Base-by-base conservation (phyloP, 2,329 filamentous ascomycete genomes). In the Diaporthe helianthi region DNA sequence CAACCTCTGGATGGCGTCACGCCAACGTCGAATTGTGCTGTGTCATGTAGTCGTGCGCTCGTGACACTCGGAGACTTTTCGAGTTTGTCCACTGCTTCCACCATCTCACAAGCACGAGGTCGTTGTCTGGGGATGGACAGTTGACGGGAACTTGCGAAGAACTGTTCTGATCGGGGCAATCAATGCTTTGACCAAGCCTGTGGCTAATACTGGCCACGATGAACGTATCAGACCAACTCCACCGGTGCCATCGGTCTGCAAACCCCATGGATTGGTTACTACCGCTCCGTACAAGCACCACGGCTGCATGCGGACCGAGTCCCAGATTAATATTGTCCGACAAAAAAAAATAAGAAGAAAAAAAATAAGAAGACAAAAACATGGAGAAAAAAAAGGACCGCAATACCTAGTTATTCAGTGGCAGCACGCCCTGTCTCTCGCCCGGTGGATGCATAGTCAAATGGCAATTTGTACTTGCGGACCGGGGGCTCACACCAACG, bases 41-140 rank as follows among this genome's bases (percentile, higher is more conserved):
- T 64, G 65, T 24, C 36, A 29, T 68, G 55, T 44, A 31, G 15
- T 31, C 55, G 29, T 66, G 64, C 54, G 51, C 36, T 66, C 36
- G 69, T 71, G 60, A 47, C 52, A 54, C 61, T 71, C 69, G 69
- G 66, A 66, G 69, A 71, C 51, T 71, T 69, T 68, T 68, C 66
- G 51, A 65, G 52, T 61, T 33, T 49, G 60, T 29, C 52, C 66
- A 69, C 69, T 65, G 24, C 47, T 68, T 68, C 58, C 47, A 71
- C n/a, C 65, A 60, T 65, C 17, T 60, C 66, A 69, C 69, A 71
- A 53, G 60, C 69, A 68, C 60, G 33, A 61, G 66, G 38, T 29
- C 38, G 46, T 44, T 38, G 41, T 58, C 44, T 61, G 47, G 36
- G 17, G 31, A 33, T 33, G 33, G 22, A 36, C 31, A 24, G 22